Percentiles rank a stretch among this genome's conserved stretches.
phyloP scores from a whole-genome alignment of 1,139 yeast species.

The Protomyces inouyei region DNA sequence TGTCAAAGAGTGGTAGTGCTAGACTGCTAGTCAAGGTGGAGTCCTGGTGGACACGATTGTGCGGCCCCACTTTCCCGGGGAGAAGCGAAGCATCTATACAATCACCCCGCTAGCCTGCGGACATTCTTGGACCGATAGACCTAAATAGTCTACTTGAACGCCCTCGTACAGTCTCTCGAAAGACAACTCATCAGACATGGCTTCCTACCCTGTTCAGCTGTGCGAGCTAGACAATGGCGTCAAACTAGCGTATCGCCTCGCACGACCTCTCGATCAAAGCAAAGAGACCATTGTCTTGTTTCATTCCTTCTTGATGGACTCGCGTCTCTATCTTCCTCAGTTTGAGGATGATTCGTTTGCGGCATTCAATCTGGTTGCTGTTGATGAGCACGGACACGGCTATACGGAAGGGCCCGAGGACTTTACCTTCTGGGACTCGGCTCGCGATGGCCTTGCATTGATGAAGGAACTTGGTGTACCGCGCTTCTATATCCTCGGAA shows the following conservation, averaged over 20 bases:
- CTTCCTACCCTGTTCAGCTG: not conserved
- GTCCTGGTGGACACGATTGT: no score
- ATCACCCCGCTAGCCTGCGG: no score
- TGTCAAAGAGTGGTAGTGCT: no score
- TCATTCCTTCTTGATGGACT: conserved; percentile 18
- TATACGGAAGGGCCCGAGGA: not conserved
- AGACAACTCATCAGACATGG: no score
- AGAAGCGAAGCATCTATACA: no score
- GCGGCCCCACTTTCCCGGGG: no score
- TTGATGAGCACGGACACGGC: conserved; percentile 20
- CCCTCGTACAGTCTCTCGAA: no score
- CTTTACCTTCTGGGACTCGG: conserved; percentile 17
- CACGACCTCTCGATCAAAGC: not conserved
- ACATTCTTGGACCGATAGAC: no score
- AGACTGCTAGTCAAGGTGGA: no score
- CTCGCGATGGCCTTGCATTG: conserved; percentile 1
- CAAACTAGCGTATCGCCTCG: not conserved
- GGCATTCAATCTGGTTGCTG: conserved; percentile 11
- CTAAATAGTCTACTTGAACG: no score
- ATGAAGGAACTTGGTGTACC: not conserved
- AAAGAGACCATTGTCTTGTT: conserved; percentile 7
- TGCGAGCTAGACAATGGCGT: not conserved
- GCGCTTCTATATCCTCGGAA: conserved; percentile 10
- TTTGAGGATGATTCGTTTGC: conserved; percentile 1
- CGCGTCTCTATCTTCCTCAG: conserved; percentile 6